These are phyloP conservation scores for California macrophylla DNA, from an alignment of 441 rosid species.

Conservation along the genomic window DNA sequence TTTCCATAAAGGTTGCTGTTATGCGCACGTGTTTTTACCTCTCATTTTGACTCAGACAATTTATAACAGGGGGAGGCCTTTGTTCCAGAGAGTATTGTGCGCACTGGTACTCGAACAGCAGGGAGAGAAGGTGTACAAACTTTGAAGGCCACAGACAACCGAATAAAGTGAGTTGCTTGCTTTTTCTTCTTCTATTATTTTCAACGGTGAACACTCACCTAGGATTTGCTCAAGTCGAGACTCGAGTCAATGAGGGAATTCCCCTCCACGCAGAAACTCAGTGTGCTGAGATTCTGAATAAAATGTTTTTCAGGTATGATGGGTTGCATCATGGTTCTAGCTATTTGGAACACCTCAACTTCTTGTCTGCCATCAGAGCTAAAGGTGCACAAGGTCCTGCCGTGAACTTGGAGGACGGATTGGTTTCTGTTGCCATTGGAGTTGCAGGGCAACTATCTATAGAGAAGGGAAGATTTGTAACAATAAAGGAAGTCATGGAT, in stretches of 20 bases:
- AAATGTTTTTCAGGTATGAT: slow-evolving; percentile 41
- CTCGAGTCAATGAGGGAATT: background rate
- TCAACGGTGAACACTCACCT: background rate
- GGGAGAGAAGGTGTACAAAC: slow-evolving; percentile 66
- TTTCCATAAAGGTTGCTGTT: background rate
- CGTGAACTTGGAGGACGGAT: slow-evolving; percentile 73
- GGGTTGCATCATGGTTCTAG: slow-evolving; percentile 93
- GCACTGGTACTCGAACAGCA: slow-evolving; percentile 42
- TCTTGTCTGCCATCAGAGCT: slow-evolving; percentile 53
- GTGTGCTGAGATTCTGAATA: background rate
- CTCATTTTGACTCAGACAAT: background rate
- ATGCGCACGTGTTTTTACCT: background rate
- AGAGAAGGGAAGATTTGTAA: slow-evolving; percentile 52
- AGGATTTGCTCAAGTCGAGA: background rate
- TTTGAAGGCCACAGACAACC: slow-evolving; percentile 54
- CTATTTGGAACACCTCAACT: slow-evolving; percentile 78
- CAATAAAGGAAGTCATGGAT: slow-evolving; percentile 50
- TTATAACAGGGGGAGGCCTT: slow-evolving; percentile 73
- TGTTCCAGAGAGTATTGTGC: slow-evolving; percentile 74
- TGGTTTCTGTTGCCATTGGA: slow-evolving; percentile 88
- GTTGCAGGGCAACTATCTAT: slow-evolving; percentile 94
- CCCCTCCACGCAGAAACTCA: background rate
- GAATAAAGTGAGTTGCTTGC: slow-evolving; percentile 48
- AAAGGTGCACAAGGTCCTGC: slow-evolving; percentile 41
- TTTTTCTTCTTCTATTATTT: slow-evolving; percentile 1